Base-by-base conservation (phyloP, 225 moss, liverwort and hornwort species). In the Marchantia paleacea region DNA sequence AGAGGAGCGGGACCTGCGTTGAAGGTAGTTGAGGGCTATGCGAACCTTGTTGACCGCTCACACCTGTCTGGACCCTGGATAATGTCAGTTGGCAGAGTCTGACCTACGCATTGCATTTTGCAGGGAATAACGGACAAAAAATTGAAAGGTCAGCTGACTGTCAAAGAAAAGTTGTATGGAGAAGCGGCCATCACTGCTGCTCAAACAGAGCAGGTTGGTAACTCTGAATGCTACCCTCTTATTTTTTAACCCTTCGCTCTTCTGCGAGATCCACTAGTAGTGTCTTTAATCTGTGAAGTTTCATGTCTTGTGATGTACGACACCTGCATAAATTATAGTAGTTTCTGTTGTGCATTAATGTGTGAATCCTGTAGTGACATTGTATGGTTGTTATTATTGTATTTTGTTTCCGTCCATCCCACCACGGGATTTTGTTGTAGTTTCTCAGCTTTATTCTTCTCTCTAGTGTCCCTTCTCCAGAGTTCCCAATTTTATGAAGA, bases 81-180 rank as follows among this genome's bases (percentile, higher is more conserved):
- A 74, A 11, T 72, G 51, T 22, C 10, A 48, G 24, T n/a, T 0
- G 12, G 75, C 28, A 75, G 16, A 30, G 52, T 29, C 26, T 29
- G 39, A 31, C 6, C 0, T 7, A 54, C 29, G 55, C 30, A 25
- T 75, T 29, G 11, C 12, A 2, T 19, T 75, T 72, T 86, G 85
- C 89, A 96, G 97, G 92, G 87, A 49, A 88, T 94, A 0, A 83
- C 81, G 18, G 93, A 94, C 78, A 92, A 75, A 85, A 94, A 91
- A 75, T 72, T 92, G 89, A 93, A 83, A 81, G 90, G 89, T 7
- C 82, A 90, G 65, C 71, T 97, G 70, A 72, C 88, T 12, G 60
- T 83, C 62, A 92, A 93, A 81, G 94, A 93, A 83, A 84, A 80
- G 39, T 85, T 94, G 13, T 97, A 86, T 72, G 89, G 92, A 25